Percentiles rank a stretch among this genome's conserved stretches.
Conservation (phyloP, 768 basidiomycete species). For the Cyclocybe aegerita region DNA sequence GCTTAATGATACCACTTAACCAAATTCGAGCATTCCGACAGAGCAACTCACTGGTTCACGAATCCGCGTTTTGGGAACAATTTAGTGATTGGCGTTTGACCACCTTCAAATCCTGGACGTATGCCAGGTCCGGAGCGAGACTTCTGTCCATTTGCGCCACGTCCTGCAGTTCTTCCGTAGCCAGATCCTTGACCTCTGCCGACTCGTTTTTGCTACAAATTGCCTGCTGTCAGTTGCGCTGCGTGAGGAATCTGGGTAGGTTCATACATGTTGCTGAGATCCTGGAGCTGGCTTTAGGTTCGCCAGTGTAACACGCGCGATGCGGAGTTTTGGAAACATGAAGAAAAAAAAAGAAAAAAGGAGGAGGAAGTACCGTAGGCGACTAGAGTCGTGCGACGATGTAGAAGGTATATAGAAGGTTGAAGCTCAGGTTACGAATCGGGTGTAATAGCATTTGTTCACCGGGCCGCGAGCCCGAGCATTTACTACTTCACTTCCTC, state of each 20-base stretch:
- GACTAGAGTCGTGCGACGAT: too few relatives aligned
- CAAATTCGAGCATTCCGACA: not conserved
- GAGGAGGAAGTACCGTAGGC: too few relatives aligned
- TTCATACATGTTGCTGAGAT: conserved; percentile 62
- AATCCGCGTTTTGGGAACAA: conserved; percentile 94
- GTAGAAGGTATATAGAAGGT: too few relatives aligned
- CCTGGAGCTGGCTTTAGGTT: conserved; percentile 71
- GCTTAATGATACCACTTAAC: conserved; percentile 35
- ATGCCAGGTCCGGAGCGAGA: conserved; percentile 88
- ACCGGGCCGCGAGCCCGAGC: too few relatives aligned
- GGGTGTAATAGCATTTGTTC: too few relatives aligned
- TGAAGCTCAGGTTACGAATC: too few relatives aligned
- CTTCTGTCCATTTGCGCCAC: conserved; percentile 96
- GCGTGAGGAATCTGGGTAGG: not conserved
- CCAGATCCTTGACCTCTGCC: conserved; percentile 93
- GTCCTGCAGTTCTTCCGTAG: conserved; percentile 88
- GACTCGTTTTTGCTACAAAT: conserved; percentile 82
- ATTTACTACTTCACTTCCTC: too few relatives aligned
- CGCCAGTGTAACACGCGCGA: conserved; percentile 56
- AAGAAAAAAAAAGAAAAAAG: not conserved
- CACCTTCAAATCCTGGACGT: conserved; percentile 88
- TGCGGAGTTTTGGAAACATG: conserved; percentile 39
- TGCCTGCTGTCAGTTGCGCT: not conserved
- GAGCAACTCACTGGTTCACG: conserved; percentile 74
- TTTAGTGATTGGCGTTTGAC: conserved; percentile 91